Base-by-base conservation (phyloP, 139 green algal genomes). In the Dunaliella sp. region DNA sequence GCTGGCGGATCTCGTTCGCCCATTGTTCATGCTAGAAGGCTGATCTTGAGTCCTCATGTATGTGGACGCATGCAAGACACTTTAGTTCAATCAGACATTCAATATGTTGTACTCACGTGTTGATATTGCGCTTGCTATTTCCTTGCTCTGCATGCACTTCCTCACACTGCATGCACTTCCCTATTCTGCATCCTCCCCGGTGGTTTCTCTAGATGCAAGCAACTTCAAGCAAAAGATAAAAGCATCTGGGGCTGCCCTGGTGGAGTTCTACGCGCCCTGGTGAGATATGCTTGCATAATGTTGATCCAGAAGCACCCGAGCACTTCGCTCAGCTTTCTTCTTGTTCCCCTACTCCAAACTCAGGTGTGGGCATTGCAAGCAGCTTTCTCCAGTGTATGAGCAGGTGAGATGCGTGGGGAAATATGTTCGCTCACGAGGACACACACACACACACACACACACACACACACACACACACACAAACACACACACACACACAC, bases 331-430 rank as follows among this genome's bases (percentile, higher is more conserved):
- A 33, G 35, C 34, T 2, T 59, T 2, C 73, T 24, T 81, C 32
- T 31, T 31, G 3, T 86, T n/a, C n/a, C n/a, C n/a, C n/a, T n/a
- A n/a, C n/a, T n/a, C n/a, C n/a, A n/a, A 65, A 65, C 48, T 36
- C 78, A 90, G 90, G 91, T 95, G 93, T 82, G 93, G 93, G 0
- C 93, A 96, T 83, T 96, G 92, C 89, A 91, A 95, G 89, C 36
- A 25, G 30, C 83, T 90, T 38, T 2, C 32, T 31, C 38, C 84
- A 59, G 81, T 74, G 25, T 86, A 87, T 33, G 81, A 83, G 33
- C 76, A 83, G 35, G 58, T 37, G 1, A 34, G 78, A 36, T 31
- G n/a, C n/a, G n/a, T n/a, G n/a, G n/a, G n/a, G n/a, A n/a, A n/a
- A n/a, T 76, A 32, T 37, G 48, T 26, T 30, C 25, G 74, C 3